Evolutionary conservation across 2,329 filamentous ascomycete genomes (phyloP), one percentile per base, ranked within the genome.

Genomic region (Phaeoacremonium minimum): DNA sequence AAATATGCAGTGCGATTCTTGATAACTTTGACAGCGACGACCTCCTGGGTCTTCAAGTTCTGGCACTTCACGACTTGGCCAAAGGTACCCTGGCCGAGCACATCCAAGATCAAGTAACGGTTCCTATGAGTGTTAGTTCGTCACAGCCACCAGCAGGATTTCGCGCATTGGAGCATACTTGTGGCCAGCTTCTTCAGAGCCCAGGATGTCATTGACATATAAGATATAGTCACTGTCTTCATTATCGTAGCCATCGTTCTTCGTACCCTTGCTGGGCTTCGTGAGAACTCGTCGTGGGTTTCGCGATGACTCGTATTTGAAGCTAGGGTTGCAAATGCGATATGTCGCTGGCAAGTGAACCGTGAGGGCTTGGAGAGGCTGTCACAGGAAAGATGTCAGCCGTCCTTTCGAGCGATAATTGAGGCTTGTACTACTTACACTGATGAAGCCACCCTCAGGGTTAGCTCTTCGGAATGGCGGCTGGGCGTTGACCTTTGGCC

Each of bases 1-100:
- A 98, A 98, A 62, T 98, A 98, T 26, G 93, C 93, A 2, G 93
- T 98, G 53, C 91, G 83, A 63, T 98, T 98, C 68, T 98, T 98
- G 67, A 98, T 93, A 37, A 98, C 93, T 66, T 98, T 98, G 49
- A 98, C 93, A 4, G 93, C 93, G 30, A 98, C 93, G 28, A 98
- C 93, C 64, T 98, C 93, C 60, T 96, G 90, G 1, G 93, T 97
- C 67, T 95, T 96, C 51, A 98, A 66, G 53, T 98, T 98, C 61
- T 98, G 93, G 58, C 93, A 98, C 63, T 98, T 98, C 43, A 98
- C 93, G 19, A 98, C 93, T 66, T 98, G 93, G 7, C 93, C 93
- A 58, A 98, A 98, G 1, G 93, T 98, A 38, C 93, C 93, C 61
- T 98, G 93, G 15, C 93, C 93, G 36, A 98, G 74, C 18, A 98